A percentile compares a stretch with the other conserved stretches of the same genome.
These are phyloP conservation scores for Gentiana dahurica DNA, from an alignment of 257 asterid genomes.

Conservation along the genomic window DNA sequence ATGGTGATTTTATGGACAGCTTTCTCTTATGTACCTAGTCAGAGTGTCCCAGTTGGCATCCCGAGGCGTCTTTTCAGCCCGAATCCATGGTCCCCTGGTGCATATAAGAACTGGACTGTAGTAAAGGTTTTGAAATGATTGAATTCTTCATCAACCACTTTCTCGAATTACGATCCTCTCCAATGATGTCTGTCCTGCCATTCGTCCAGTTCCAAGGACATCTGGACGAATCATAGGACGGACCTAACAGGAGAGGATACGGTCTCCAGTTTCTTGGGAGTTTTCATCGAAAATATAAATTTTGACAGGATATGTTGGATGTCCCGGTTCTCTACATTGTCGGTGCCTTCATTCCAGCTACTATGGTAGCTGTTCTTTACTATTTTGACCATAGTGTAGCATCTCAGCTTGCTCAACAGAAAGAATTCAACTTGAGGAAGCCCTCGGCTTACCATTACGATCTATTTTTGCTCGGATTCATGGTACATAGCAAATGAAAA, in stretches of 20 bases:
- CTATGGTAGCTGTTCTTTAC: constrained; percentile 86
- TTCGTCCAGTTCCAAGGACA: no score
- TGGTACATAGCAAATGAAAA: constrained; percentile 26
- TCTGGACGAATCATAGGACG: no score
- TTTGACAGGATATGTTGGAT: constrained; percentile 64
- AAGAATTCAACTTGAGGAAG: constrained; percentile 72
- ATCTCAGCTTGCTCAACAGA: constrained; percentile 83
- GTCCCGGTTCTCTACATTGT: constrained; percentile 62
- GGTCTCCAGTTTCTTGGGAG: no score
- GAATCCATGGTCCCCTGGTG: constrained; percentile 92
- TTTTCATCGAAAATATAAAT: constrained; percentile 4
- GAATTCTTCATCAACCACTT: background rate
- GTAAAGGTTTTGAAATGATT: constrained; percentile 40
- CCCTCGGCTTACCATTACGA: constrained; percentile 86
- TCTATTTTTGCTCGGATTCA: constrained; percentile 63
- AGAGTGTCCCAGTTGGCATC: constrained; percentile 71
- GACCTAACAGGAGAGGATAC: no score
- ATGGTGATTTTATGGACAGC: constrained; percentile 94
- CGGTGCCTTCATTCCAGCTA: constrained; percentile 83
- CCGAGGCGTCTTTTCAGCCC: constrained; percentile 94
- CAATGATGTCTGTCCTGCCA: no score
- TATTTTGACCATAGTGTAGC: constrained; percentile 95
- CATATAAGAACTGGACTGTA: constrained; percentile 86
- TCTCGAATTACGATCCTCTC: no score
- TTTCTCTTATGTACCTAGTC: constrained; percentile 60